These are phyloP conservation scores for Candida xyloterini DNA, from an alignment of 805 yeast species.

Conservation along the genomic window DNA sequence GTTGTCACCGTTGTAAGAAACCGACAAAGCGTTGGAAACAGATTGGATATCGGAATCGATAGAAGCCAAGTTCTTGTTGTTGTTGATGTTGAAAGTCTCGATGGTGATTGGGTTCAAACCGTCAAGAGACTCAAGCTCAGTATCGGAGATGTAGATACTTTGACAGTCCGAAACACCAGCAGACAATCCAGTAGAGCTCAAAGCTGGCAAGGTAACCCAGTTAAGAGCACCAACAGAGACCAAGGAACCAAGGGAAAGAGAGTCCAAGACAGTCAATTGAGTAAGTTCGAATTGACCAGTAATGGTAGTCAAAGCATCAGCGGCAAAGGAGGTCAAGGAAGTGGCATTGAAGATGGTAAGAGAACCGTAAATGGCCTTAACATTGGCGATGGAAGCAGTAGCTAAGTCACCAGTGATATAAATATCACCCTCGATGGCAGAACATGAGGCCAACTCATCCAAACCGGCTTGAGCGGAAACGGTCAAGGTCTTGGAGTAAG, in stretches of 20 bases:
- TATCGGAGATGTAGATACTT: conserved; percentile 68
- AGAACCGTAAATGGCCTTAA: conserved; percentile 75
- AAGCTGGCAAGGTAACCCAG: conserved; percentile 85
- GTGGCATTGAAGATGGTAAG: conserved; percentile 66
- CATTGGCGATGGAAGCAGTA: conserved; percentile 67
- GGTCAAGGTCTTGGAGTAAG: conserved; percentile 57
- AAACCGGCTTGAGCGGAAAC: conserved; percentile 80
- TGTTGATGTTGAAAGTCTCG: conserved; percentile 76
- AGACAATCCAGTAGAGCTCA: conserved; percentile 64
- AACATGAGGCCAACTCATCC: conserved; percentile 70
- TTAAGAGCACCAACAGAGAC: conserved; percentile 77
- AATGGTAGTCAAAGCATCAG: conserved; percentile 74
- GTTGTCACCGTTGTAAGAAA: conserved; percentile 81
- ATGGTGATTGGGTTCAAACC: conserved; percentile 54
- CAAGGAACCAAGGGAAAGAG: conserved; percentile 74
- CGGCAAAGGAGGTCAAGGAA: conserved; percentile 59
- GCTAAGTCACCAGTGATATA: conserved; percentile 63
- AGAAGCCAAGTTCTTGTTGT: conserved; percentile 75
- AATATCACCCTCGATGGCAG: conserved; percentile 77
- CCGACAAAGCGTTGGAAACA: conserved; percentile 70
- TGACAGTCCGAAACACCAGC: conserved; percentile 71
- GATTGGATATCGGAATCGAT: conserved; percentile 69
- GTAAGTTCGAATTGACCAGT: conserved; percentile 65
- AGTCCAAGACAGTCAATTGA: conserved; percentile 61
- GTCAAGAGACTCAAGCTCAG: conserved; percentile 62